phyloP scores from a whole-genome alignment of 1,284 basidiomycete species.

The Jaminaea rosea region DNA sequence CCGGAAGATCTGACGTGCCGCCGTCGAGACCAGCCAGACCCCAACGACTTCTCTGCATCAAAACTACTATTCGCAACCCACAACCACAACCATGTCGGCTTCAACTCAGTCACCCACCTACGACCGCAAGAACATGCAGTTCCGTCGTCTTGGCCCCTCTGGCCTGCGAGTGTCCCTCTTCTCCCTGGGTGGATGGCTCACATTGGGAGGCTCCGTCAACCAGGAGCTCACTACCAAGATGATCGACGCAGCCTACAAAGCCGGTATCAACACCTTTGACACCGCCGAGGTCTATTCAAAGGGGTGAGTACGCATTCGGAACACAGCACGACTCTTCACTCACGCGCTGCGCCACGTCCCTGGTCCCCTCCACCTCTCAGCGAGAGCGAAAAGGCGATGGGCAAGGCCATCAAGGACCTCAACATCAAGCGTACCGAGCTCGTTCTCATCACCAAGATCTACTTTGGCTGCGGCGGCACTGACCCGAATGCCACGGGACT shows the following conservation, averaged over 20 bases:
- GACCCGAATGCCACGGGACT: conserved; percentile 58
- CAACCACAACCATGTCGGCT: neutral
- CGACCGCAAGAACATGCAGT: conserved; percentile 38
- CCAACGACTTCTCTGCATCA: too few relatives aligned
- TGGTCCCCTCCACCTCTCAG: too few relatives aligned
- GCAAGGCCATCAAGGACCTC: conserved; percentile 66
- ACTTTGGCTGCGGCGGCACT: conserved; percentile 52
- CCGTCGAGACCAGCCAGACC: too few relatives aligned
- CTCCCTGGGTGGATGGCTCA: conserved; percentile 31
- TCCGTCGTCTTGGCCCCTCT: conserved; percentile 26
- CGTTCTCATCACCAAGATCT: conserved; percentile 61
- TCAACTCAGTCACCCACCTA: conserved; percentile 10
- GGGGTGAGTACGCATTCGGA: too few relatives aligned
- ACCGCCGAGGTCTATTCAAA: conserved; percentile 61
- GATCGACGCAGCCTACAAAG: conserved; percentile 25
- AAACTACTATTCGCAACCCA: too few relatives aligned
- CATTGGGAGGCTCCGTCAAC: conserved; percentile 26
- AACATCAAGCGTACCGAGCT: conserved; percentile 63
- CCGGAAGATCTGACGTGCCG: too few relatives aligned
- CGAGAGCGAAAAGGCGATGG: conserved; percentile 64
- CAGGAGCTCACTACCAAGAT: conserved; percentile 22
- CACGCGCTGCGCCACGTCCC: too few relatives aligned
- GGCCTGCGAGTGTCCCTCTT: conserved; percentile 32
- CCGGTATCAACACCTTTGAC: conserved; percentile 62
- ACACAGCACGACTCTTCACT: too few relatives aligned